These are phyloP conservation scores for Phytopythium aichiense DNA, from an alignment of 352 stramenopile genomes.

Conservation along the genomic window DNA sequence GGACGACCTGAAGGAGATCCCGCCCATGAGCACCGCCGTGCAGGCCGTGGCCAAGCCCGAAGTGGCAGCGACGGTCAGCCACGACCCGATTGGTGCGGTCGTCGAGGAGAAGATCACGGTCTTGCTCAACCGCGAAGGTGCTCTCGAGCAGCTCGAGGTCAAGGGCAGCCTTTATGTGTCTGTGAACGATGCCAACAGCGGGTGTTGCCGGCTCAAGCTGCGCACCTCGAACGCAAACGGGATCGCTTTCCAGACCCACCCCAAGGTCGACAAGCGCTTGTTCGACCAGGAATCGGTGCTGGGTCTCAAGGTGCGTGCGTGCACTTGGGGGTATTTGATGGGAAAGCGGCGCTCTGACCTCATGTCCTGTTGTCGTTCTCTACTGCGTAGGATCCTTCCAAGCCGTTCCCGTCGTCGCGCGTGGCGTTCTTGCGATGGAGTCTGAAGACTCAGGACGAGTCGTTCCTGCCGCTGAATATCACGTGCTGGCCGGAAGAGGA, in stretches of 20 bases:
- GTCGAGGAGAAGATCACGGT: constrained; percentile 89
- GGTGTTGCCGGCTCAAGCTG: constrained; percentile 71
- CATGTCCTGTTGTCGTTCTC: background rate
- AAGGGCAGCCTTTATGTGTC: constrained; percentile 86
- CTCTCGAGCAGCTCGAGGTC: constrained; percentile 81
- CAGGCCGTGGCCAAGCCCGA: constrained; percentile 57
- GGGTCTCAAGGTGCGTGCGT: constrained; percentile 47
- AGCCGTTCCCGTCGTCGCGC: constrained; percentile 77
- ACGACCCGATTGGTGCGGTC: constrained; percentile 76
- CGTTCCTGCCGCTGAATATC: constrained; percentile 82
- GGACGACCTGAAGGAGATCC: constrained; percentile 83
- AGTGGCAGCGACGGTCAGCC: constrained; percentile 58
- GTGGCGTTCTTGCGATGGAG: constrained; percentile 84
- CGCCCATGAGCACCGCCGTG: constrained; percentile 71
- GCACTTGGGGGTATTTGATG: background rate
- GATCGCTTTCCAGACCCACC: constrained; percentile 83
- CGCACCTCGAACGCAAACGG: constrained; percentile 59
- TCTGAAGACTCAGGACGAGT: constrained; percentile 84
- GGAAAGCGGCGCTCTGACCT: background rate
- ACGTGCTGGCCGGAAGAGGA: constrained; percentile 88
- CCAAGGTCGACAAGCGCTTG: constrained; percentile 86
- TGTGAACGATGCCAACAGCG: constrained; percentile 71
- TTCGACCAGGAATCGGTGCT: constrained; percentile 81
- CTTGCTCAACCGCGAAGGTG: constrained; percentile 72
- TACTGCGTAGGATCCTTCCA: constrained; percentile 46